Percentiles rank a stretch among this genome's conserved stretches.
phyloP scores from a whole-genome alignment of 2,329 filamentous ascomycete species.

The Penicillium brevicompactum region DNA sequence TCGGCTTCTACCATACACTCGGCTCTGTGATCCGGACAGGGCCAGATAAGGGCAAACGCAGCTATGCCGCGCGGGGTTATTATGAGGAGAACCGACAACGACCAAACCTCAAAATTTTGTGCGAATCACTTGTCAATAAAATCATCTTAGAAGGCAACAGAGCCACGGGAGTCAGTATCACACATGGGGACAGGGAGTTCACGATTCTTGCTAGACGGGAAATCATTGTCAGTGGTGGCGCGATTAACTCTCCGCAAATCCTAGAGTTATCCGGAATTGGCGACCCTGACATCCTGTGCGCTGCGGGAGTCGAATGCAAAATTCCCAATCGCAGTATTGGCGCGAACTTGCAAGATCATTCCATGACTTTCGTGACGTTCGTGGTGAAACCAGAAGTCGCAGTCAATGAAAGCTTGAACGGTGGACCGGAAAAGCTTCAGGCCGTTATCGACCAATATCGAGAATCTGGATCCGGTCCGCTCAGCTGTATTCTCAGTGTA shows the following conservation, averaged over 20 bases:
- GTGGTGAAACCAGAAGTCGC: conserved; percentile 12
- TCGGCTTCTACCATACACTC: conserved; percentile 40
- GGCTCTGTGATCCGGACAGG: conserved; percentile 33
- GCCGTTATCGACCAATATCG: conserved; percentile 12
- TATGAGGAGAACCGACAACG: conserved; percentile 36
- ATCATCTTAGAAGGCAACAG: conserved; percentile 23
- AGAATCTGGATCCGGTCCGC: conserved; percentile 3
- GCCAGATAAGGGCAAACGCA: conserved; percentile 33
- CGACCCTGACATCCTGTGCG: conserved; percentile 42
- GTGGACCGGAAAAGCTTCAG: too few species aligned
- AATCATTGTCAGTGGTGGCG: conserved; percentile 62
- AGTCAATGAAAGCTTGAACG: too few species aligned
- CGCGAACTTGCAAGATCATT: conserved; percentile 53
- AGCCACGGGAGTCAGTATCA: conserved; percentile 46
- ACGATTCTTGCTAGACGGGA: conserved; percentile 46
- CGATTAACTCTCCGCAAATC: conserved; percentile 58
- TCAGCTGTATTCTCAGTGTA: conserved; percentile 10
- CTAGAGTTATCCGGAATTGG: conserved; percentile 65
- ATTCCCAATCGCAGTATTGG: conserved; percentile 50
- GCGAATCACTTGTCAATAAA: conserved; percentile 46
- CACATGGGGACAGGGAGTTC: conserved; percentile 37
- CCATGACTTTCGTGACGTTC: conserved; percentile 10
- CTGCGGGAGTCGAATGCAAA: conserved; percentile 44
- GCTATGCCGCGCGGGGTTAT: conserved; percentile 46
- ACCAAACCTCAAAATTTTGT: conserved; percentile 51